Percentiles rank a stretch among this genome's conserved stretches.
Conservation (phyloP, 2,329 filamentous ascomycete species). For the Rhinocladiella similis region DNA sequence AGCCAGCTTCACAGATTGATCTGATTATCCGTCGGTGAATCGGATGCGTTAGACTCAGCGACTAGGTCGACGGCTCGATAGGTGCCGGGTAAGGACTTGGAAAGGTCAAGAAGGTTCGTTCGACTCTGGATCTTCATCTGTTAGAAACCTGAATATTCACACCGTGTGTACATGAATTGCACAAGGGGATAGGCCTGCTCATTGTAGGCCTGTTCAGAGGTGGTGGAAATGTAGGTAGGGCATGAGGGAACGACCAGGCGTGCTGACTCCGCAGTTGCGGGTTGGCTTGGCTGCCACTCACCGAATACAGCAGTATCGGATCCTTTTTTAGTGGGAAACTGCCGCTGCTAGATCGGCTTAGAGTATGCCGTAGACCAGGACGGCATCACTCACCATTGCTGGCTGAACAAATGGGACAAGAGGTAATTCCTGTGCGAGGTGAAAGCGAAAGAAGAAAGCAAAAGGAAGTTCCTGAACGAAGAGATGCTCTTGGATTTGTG, state of each 20-base stretch:
- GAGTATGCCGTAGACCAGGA: constrained; percentile 1
- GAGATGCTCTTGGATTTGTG: neutral
- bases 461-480: neutral
- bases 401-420: neutral
- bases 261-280: constrained; percentile 12
- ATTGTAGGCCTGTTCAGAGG: neutral
- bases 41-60: neutral
- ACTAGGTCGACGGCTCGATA: neutral
- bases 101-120: neutral
- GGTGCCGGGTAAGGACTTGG: neutral
- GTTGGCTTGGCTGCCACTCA: constrained; percentile 8
- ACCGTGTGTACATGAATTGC: neutral
- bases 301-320: constrained; percentile 4
- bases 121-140: neutral
- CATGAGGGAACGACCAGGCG: constrained; percentile 5
- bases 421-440: neutral
- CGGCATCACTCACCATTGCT: neutral
- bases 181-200: neutral
- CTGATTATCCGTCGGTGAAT: neutral
- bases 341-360: constrained; percentile 8
- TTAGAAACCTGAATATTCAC: neutral
- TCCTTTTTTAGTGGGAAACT: constrained; percentile 2
- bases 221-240: neutral
- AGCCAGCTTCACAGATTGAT: constrained; percentile 40
- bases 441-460: neutral